Base-by-base conservation (phyloP, 1,284 basidiomycete species). In the Wolfiporia cocos region DNA sequence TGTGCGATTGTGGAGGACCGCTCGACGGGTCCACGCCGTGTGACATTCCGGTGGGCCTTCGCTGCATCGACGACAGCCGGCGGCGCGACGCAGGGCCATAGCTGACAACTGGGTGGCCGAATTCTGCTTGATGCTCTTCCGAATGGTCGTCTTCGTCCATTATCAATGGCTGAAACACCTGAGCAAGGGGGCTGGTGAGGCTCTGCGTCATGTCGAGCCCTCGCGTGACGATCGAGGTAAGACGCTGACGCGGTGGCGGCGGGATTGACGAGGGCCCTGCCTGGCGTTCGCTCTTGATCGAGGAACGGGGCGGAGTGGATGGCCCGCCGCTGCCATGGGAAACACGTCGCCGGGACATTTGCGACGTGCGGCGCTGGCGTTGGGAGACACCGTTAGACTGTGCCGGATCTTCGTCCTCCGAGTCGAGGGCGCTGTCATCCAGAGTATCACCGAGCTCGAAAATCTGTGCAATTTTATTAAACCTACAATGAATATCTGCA, bases 141-240 rank as follows among this genome's bases (percentile, higher is more conserved):
- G 55, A 49, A 15, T 59, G 60, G 19, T 67, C 62, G 19, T 67
- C 62, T 11, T 78, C 74, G 36, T 78, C 75, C 14, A 80, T 63
- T 6, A 80, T 47, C 15, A 86, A 50, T 3, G 86, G 81, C 44
- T 81, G 79, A 56, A 77, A 89, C 11, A 86, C 68, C 55, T 86
- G 83, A 3, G 84, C 82, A 2, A 89, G 67, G 15, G 86, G 86
- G 52, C 81, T 83, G 5, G 68, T 59, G 38, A 69, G 66, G 33
- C 56, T 68, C 20, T 73, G 69, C 4, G 62, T 56, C 23, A 63
- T 49, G 30, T 78, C 73, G 5, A 59, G 46, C 9, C 64, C 60
- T 31, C 68, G 71, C 32, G 62, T 64, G 41, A 75, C 46, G 3
- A 74, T 50, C 1, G 81, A 75, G 36, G 66, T 65, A 10, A 77